Conservation (phyloP, 371 early-diverging fungal genomes). For the Apophysomyces elegans region DNA sequence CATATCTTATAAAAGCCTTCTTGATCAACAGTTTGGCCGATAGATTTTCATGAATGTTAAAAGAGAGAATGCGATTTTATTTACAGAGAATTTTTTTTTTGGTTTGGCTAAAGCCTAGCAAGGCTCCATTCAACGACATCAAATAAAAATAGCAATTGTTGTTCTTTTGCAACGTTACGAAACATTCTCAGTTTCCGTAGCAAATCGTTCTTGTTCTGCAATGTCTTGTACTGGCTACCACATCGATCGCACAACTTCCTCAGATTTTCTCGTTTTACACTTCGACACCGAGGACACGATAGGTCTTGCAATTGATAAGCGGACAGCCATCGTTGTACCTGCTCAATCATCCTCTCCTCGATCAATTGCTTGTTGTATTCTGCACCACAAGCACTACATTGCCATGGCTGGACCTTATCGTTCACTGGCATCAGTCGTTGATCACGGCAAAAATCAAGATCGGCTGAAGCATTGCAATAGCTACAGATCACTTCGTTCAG, state of each 20-base stretch:
- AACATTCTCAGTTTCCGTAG: constrained; percentile 64
- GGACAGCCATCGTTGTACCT: constrained; percentile 62
- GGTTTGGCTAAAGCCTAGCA: neutral
- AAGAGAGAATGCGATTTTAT: neutral
- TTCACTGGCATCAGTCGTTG: constrained; percentile 62
- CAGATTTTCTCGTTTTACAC: constrained; percentile 80
- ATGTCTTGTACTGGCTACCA: constrained; percentile 58
- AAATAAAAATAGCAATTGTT: constrained; percentile 56
- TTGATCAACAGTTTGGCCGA: too few relatives aligned
- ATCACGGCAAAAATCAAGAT: constrained; percentile 92
- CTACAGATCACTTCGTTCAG: constrained; percentile 86
- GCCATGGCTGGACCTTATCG: constrained; percentile 46
- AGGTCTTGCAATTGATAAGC: constrained; percentile 89
- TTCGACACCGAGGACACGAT: constrained; percentile 78
- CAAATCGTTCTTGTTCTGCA: constrained; percentile 51
- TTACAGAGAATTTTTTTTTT: constrained; percentile 15
- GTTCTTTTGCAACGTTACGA: constrained; percentile 65
- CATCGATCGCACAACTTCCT: constrained; percentile 59
- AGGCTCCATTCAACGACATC: constrained; percentile 63
- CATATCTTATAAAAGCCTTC: too few relatives aligned
- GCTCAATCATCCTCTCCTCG: constrained; percentile 78
- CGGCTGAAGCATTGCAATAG: constrained; percentile 81
- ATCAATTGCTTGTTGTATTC: constrained; percentile 77
- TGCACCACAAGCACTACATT: constrained; percentile 70
- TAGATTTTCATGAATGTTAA: too few relatives aligned